Evolutionary conservation across 148 eudicot genomes (phyloP).

Genomic region (Rhododendron griersonianum): DNA sequence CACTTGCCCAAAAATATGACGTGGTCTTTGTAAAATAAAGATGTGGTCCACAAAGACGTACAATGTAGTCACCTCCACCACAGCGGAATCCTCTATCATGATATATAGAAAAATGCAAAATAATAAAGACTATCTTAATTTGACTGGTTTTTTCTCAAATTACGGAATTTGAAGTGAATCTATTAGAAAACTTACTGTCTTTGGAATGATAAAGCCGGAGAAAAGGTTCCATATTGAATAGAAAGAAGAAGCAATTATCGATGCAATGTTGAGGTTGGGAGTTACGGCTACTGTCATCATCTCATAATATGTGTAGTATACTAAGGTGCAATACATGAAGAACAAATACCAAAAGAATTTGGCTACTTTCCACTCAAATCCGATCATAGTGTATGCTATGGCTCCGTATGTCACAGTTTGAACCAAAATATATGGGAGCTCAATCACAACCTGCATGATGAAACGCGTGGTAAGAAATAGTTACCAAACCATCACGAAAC

Average conservation of each 20-base stretch:
- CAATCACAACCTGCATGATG: constrained; percentile 46
- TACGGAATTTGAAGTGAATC: no score
- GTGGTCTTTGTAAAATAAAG: no score
- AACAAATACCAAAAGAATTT: constrained; percentile 58
- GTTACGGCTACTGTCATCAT: constrained; percentile 71
- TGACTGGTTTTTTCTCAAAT: not conserved
- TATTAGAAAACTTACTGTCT: constrained; percentile 20
- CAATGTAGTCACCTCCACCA: constrained; percentile 89
- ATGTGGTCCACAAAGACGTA: no score
- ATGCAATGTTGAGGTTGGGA: constrained; percentile 52
- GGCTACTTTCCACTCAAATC: constrained; percentile 48
- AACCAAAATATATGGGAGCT: constrained; percentile 51
- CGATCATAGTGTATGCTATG: constrained; percentile 58
- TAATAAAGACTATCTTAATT: not conserved
- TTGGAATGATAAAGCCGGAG: constrained; percentile 34
- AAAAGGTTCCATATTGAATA: constrained; percentile 43
- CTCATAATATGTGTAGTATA: constrained; percentile 62
- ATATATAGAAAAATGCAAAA: not conserved
- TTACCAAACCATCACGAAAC: not conserved
- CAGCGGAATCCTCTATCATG: constrained; percentile 29
- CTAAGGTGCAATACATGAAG: constrained; percentile 65
- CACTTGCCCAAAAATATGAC: no score
- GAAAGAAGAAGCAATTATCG: constrained; percentile 57
- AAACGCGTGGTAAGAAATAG: not conserved
- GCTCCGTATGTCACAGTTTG: constrained; percentile 48